Evolutionary conservation across 139 green algal species (phyloP).

Genomic region (Helicosporidium sp.): DNA sequence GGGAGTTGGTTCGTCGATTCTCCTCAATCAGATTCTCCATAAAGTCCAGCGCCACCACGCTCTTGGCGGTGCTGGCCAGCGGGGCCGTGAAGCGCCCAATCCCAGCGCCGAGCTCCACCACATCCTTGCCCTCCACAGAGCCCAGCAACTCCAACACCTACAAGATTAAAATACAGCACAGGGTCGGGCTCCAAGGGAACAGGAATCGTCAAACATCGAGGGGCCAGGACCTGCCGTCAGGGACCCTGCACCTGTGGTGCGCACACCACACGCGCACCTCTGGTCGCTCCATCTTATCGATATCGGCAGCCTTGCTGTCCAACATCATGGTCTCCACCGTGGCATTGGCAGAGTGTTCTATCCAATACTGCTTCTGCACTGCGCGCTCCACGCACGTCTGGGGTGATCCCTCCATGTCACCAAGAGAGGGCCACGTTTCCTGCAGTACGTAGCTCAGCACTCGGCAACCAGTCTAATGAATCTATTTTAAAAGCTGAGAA

Average conservation of each 20-base stretch:
- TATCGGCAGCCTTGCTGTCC: conserved; percentile 44
- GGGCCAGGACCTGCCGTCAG: too few relatives aligned
- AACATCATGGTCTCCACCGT: conserved; percentile 81
- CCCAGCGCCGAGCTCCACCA: conserved; percentile 72
- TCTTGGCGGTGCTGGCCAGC: conserved; percentile 34
- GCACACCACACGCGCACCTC: conserved; percentile 51
- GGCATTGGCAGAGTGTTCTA: conserved; percentile 36
- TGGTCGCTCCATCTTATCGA: conserved; percentile 58
- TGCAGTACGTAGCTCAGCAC: too few relatives aligned
- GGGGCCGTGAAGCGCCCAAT: conserved; percentile 72
- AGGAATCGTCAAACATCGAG: too few relatives aligned
- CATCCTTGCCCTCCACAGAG: conserved; percentile 26
- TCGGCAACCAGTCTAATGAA: too few relatives aligned
- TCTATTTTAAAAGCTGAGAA: too few relatives aligned
- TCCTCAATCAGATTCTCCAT: conserved; percentile 58
- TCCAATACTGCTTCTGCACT: conserved; percentile 50
- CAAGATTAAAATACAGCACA: too few relatives aligned
- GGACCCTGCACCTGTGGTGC: too few relatives aligned
- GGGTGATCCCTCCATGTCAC: too few relatives aligned
- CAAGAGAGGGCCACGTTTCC: too few relatives aligned
- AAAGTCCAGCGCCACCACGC: conserved; percentile 65
- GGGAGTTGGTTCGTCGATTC: conserved; percentile 32
- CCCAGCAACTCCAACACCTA: conserved; percentile 63
- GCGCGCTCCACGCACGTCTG: conserved; percentile 36
- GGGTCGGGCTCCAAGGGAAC: too few relatives aligned